Evolutionary conservation across 305 asterid species (phyloP), one percentile per base, ranked within the genome.

Genomic region (Fraxinus velutina): DNA sequence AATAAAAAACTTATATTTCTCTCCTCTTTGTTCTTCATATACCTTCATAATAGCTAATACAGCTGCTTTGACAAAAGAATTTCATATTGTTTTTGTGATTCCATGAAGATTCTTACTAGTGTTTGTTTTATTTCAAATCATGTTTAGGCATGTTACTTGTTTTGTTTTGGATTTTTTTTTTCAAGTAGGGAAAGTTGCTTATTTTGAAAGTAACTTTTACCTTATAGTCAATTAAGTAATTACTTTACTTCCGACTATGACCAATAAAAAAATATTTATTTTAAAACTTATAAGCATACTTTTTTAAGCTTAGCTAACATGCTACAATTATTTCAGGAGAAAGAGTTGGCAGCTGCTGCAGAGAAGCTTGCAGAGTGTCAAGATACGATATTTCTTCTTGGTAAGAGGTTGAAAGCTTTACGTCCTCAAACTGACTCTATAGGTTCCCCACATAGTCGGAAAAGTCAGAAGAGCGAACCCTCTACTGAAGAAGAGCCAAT

Each of bases 361-460:
- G 98, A 96, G 98, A 96, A 93, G 91, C 91, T 96, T 32, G 97
- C 97, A 0, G 95, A 94, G 86, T 96, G 98, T 86, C 99, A 94
- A 83, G 97, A 96, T 86, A 91, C 97, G 75, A 96, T 96, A 77
- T 91, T 85, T 83, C 94, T 96, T 76, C 97, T 96, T 0, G 96
- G 97, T 13, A 96, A 93, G 86, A 98, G 92, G 86, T 77, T 96
- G 88, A 91, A 92, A 73, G 52, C 92, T 52, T 79, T 96, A 75
- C 94, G 93, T 80, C 97, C 98, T 33, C 97, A 88, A 73, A 72
- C 91, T 1, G 97, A 93, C 70, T 39, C 12, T 76, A 27, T 2
- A 83, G 87, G 71, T 57, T 86, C 93, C 79, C 91, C 90, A 6
- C 55, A 75, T 75, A 79, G 73, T 13, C 86, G 37, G 78, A 90